These are phyloP conservation scores for Penicillium odoratum DNA, from an alignment of 495 filamentous ascomycete genomes.

Conservation along the genomic window DNA sequence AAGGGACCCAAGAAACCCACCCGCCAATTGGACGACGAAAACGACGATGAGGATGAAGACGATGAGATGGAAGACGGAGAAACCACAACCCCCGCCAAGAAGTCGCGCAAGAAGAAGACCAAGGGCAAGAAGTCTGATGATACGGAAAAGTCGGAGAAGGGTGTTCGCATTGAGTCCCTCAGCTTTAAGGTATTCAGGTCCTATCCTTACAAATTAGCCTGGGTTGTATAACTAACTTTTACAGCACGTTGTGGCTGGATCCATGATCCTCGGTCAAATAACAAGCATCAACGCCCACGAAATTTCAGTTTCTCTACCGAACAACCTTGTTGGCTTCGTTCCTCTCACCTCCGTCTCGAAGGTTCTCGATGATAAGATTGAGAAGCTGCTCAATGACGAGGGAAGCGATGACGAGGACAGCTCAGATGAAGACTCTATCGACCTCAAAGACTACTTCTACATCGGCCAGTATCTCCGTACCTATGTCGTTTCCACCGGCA, in stretches of 20 bases:
- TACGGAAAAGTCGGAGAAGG: constrained; percentile 48
- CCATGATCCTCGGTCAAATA: constrained; percentile 83
- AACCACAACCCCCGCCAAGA: constrained; percentile 43
- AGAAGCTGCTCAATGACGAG: constrained; percentile 59
- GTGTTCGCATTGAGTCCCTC: constrained; percentile 78
- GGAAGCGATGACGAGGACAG: constrained; percentile 55
- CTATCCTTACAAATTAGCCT: neutral
- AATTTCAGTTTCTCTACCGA: constrained; percentile 79
- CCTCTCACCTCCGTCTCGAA: constrained; percentile 88
- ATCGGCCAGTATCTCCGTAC: constrained; percentile 89
- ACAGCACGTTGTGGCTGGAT: constrained; percentile 78
- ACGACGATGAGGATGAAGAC: constrained; percentile 39
- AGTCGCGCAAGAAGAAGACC: constrained; percentile 48
- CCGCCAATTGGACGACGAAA: constrained; percentile 41
- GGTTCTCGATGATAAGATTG: constrained; percentile 63
- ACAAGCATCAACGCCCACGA: constrained; percentile 77
- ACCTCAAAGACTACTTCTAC: constrained; percentile 70
- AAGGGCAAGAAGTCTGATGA: constrained; percentile 51
- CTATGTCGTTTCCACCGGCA: constrained; percentile 72
- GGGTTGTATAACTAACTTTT: constrained; percentile 34
- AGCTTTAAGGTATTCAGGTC: constrained; percentile 74
- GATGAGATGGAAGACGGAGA: constrained; percentile 52
- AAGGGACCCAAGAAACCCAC: constrained; percentile 51
- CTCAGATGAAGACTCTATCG: constrained; percentile 57
- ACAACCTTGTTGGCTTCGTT: constrained; percentile 87